These are phyloP conservation scores for Stemphylium vesicarium DNA, from an alignment of 2,329 filamentous ascomycete species.

Conservation along the genomic window DNA sequence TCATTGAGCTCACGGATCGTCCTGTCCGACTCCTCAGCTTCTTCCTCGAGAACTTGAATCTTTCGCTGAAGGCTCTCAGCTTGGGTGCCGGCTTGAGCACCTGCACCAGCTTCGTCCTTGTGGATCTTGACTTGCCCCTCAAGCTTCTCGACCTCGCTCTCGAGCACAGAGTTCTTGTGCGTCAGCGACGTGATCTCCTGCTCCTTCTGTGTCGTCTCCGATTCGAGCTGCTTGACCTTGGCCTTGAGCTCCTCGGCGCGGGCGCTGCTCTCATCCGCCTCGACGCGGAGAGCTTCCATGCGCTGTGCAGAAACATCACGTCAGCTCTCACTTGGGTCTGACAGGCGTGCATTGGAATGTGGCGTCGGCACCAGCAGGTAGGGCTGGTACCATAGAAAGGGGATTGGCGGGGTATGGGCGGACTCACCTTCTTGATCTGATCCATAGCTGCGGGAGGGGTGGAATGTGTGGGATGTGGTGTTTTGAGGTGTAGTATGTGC, in stretches of 20 bases:
- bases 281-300: conserved; percentile 92
- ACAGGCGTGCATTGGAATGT: conserved; percentile 7
- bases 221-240: conserved; percentile 88
- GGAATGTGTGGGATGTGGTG: conserved; percentile 8
- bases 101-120: conserved; percentile 86
- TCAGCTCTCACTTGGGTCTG: conserved; percentile 26
- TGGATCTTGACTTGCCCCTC: conserved; percentile 82
- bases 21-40: conserved; percentile 96
- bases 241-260: conserved; percentile 86
- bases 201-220: conserved; percentile 95
- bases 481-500: conserved; percentile 3
- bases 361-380: conserved; percentile 5
- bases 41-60: conserved; percentile 95
- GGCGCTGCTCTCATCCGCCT: conserved; percentile 82
- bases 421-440: conserved; percentile 85
- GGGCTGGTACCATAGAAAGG: conserved; percentile 23
- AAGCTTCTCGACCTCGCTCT: conserved; percentile 90
- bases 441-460: conserved; percentile 65
- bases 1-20: conserved; percentile 96
- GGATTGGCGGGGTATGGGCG: conserved; percentile 45
- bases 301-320: conserved; percentile 63
- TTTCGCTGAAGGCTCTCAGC: conserved; percentile 91
- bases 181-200: conserved; percentile 96
- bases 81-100: conserved; percentile 81
- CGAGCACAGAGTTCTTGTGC: conserved; percentile 93